A percentile compares a stretch with the other conserved stretches of the same genome.
These are phyloP conservation scores for Chlorophyllum brunneum DNA, from an alignment of 768 basidiomycete species.

Conservation along the genomic window DNA sequence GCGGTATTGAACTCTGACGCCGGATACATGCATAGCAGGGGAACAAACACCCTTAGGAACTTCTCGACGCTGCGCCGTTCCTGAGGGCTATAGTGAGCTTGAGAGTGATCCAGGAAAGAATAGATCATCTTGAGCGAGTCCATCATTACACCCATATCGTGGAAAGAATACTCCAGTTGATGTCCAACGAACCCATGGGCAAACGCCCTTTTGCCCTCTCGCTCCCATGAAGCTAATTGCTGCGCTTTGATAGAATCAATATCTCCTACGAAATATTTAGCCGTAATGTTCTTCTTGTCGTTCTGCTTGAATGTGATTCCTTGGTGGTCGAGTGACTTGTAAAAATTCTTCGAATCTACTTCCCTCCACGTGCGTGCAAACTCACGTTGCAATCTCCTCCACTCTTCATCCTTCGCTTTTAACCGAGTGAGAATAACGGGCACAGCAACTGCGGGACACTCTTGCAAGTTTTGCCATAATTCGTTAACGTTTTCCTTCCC, in stretches of 20 bases:
- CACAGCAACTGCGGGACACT: conserved; percentile 84
- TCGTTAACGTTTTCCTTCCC: conserved; percentile 74
- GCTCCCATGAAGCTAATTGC: conserved; percentile 43
- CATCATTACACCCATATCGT: conserved; percentile 76
- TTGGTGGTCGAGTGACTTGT: conserved; percentile 96
- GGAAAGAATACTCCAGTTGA: conserved; percentile 78
- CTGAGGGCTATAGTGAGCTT: conserved; percentile 63
- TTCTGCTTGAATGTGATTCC: conserved; percentile 92
- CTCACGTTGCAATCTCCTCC: conserved; percentile 90
- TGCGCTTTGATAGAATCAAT: conserved; percentile 66
- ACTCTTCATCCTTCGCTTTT: conserved; percentile 95
- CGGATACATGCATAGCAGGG: conserved; percentile 70
- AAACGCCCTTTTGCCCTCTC: conserved; percentile 34
- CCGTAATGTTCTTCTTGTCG: conserved; percentile 90
- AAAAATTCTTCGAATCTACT: conserved; percentile 95
- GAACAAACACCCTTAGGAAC: conserved; percentile 83
- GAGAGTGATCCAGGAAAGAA: conserved; percentile 86
- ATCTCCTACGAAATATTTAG: conserved; percentile 77
- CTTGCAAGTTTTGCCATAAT: conserved; percentile 83
- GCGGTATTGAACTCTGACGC: conserved; percentile 63
- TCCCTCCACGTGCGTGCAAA: conserved; percentile 98
- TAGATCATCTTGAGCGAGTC: conserved; percentile 90
- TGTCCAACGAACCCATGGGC: conserved; percentile 47
- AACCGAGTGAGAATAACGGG: conserved; percentile 88
- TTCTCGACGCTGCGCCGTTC: conserved; percentile 84